phyloP scores from a whole-genome alignment of 176 grass and related monocot species.

The Guadua angustifolia region DNA sequence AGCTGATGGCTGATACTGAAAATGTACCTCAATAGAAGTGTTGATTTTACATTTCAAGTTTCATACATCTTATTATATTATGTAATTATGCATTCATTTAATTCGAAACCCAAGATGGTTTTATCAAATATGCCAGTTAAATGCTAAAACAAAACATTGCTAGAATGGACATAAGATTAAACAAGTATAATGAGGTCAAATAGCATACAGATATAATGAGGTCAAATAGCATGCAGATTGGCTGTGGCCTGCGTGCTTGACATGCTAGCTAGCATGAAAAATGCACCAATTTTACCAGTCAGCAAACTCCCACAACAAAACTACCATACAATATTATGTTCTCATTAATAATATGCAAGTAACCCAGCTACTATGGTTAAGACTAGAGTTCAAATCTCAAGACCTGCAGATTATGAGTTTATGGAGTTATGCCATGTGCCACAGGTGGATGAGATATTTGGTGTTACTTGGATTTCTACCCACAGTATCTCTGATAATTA shows the following conservation, averaged over 20 bases:
- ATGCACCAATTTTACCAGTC: background rate
- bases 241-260: background rate
- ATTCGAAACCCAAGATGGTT: background rate
- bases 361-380: background rate
- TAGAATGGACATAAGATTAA: constrained; percentile 21
- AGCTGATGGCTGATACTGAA: constrained; percentile 1
- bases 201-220: constrained; percentile 13
- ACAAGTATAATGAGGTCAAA: background rate
- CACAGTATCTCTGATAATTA: background rate
- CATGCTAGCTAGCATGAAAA: background rate
- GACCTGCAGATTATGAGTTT: constrained; percentile 3
- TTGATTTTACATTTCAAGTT: background rate
- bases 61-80: background rate
- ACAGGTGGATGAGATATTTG: constrained; percentile 24
- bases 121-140: background rate
- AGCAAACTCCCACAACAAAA: constrained; percentile 7
- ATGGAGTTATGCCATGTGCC: background rate
- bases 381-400: constrained; percentile 1
- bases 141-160: constrained; percentile 27
- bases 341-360: background rate
- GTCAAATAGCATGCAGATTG: background rate
- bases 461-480: constrained; percentile 10
- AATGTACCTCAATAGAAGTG: background rate
- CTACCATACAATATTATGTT: background rate
- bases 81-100: background rate